A percentile compares a stretch with the other conserved stretches of the same genome.
phyloP scores from a whole-genome alignment of 768 basidiomycete genomes.

The Phallus indusiatus region DNA sequence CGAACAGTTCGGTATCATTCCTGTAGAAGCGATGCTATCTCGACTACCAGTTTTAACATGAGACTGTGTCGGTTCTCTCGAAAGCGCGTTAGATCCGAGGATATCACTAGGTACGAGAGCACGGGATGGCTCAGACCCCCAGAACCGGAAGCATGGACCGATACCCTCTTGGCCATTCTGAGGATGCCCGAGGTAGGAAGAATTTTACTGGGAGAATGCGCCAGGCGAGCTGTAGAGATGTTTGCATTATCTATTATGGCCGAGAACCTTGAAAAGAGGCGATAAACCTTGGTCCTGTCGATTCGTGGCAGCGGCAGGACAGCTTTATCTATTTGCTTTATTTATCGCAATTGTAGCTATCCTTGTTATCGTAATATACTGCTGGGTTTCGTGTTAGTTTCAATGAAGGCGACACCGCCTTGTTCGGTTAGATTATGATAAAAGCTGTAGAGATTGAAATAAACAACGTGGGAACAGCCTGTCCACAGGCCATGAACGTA shows the following conservation, averaged over 20 bases:
- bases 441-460: too few species aligned
- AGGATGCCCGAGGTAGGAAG: constrained; percentile 33
- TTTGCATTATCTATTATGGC: constrained; percentile 80
- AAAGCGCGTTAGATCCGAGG: constrained; percentile 56
- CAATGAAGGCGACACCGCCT: too few species aligned
- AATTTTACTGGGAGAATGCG: constrained; percentile 39
- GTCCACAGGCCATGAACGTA: too few species aligned
- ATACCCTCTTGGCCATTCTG: constrained; percentile 54
- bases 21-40: constrained; percentile 90
- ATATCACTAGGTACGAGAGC: constrained; percentile 27
- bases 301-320: background rate
- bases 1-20: constrained; percentile 97
- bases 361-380: too few species aligned
- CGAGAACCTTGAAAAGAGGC: constrained; percentile 48
- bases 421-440: too few species aligned
- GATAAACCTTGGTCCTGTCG: constrained; percentile 41
- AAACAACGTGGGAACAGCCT: too few species aligned
- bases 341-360: background rate
- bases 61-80: constrained; percentile 81
- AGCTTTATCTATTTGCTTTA: background rate
- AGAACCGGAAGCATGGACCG: constrained; percentile 57
- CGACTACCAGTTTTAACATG: constrained; percentile 87
- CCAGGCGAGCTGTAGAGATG: constrained; percentile 47
- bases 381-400: too few species aligned
- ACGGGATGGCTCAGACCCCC: constrained; percentile 78